These are phyloP conservation scores for Parietaria judaica DNA, from an alignment of 306 rosid species.

Conservation along the genomic window DNA sequence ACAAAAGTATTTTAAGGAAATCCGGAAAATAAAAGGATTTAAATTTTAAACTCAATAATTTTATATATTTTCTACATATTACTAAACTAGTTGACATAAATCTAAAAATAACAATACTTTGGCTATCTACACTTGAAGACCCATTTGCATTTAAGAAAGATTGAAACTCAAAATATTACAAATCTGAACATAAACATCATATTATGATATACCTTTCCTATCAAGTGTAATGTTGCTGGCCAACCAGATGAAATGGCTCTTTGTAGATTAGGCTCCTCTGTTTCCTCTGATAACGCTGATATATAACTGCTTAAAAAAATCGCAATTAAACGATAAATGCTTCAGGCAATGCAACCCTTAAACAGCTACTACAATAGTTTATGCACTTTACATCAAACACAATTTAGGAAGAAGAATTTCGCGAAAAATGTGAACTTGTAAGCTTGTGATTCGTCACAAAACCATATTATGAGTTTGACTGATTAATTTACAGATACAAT, in stretches of 20 bases:
- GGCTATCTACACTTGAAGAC: not conserved
- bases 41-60: not conserved
- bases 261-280: conserved; percentile 47
- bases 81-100: not conserved
- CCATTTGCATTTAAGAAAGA: too few species aligned
- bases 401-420: conserved; percentile 11
- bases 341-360: not conserved
- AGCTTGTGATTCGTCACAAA: too few species aligned
- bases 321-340: too few species aligned
- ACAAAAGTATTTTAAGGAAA: not conserved
- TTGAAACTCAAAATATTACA: too few species aligned
- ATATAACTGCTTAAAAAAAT: conserved; percentile 52
- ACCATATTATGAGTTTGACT: not conserved
- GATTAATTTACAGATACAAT: not conserved
- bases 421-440: not conserved
- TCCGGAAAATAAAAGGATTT: not conserved
- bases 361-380: conserved; percentile 8
- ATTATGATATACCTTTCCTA: conserved; percentile 64
- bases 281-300: conserved; percentile 73
- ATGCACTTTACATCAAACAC: conserved; percentile 12
- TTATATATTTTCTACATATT: not conserved
- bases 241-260: conserved; percentile 71
- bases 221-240: conserved; percentile 91
- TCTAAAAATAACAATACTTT: not conserved
- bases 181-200: not conserved